phyloP scores from a whole-genome alignment of 306 rosid species.

The Vigna angularis region DNA sequence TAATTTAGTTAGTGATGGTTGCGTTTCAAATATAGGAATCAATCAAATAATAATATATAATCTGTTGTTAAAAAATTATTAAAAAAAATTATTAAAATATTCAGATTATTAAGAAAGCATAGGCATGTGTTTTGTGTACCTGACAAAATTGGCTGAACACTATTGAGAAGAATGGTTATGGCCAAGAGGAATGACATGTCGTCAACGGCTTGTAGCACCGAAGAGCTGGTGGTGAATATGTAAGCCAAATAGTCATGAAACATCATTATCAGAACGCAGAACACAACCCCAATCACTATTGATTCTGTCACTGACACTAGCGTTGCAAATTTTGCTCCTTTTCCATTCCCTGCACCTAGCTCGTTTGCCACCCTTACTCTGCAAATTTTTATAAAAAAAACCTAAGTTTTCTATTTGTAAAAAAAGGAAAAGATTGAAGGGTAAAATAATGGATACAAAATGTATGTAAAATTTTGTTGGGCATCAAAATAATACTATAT shows the following conservation, averaged over 20 bases:
- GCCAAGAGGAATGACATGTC: conserved; percentile 59
- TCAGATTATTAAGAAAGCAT: too few species aligned
- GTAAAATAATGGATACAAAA: too few species aligned
- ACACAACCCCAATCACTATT: conserved; percentile 53
- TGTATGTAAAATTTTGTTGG: too few species aligned
- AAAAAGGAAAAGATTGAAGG: too few species aligned
- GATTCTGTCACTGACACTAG: conserved; percentile 60
- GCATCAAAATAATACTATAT: too few species aligned
- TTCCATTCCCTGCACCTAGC: conserved; percentile 76
- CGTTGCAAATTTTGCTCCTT: conserved; percentile 69
- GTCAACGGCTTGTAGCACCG: conserved; percentile 59
- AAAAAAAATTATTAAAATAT: too few species aligned
- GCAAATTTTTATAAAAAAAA: not conserved
- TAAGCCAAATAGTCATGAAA: conserved; percentile 53
- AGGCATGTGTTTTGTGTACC: conserved; percentile 42
- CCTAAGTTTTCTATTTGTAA: too few species aligned
- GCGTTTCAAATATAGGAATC: too few species aligned
- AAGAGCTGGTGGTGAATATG: conserved; percentile 60
- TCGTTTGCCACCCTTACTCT: conserved; percentile 84
- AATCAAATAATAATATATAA: too few species aligned
- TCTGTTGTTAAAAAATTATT: too few species aligned
- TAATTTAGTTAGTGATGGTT: too few species aligned
- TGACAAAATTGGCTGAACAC: conserved; percentile 71
- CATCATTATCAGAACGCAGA: conserved; percentile 51
- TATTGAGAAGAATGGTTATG: conserved; percentile 66